Conservation (phyloP, 495 filamentous ascomycete species). For the Chaetomium fimeti region DNA sequence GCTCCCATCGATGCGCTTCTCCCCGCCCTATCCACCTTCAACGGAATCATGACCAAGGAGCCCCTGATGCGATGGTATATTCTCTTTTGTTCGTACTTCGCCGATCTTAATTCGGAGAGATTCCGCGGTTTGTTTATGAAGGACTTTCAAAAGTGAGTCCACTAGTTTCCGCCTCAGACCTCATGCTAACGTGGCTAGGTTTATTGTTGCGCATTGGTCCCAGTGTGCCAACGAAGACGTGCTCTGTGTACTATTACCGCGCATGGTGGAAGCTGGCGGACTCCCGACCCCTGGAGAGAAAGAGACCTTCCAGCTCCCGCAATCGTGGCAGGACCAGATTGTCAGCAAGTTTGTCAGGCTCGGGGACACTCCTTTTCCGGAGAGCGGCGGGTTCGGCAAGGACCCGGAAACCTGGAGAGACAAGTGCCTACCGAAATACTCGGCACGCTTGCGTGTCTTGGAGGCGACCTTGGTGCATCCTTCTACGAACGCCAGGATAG, state of each 20-base stretch:
- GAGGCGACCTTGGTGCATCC: slow-evolving; percentile 51
- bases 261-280: slow-evolving; percentile 58
- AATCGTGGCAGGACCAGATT: slow-evolving; percentile 68
- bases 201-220: slow-evolving; percentile 70
- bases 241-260: slow-evolving; percentile 67
- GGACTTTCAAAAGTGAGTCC: slow-evolving; percentile 68
- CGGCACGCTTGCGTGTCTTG: slow-evolving; percentile 51
- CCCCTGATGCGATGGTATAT: slow-evolving; percentile 69
- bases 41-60: slow-evolving; percentile 62
- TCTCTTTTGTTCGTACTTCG: slow-evolving; percentile 76
- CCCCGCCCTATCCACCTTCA: slow-evolving; percentile 60
- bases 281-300: slow-evolving; percentile 48
- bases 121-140: slow-evolving; percentile 76
- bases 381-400: slow-evolving; percentile 52
- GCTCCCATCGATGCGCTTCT: slow-evolving; percentile 81
- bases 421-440: slow-evolving; percentile 56
- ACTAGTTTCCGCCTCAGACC: slow-evolving; percentile 8
- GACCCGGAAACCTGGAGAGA: slow-evolving; percentile 55
- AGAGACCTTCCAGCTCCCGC: slow-evolving; percentile 60
- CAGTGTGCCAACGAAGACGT: slow-evolving; percentile 60
- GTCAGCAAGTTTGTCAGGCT: slow-evolving; percentile 60
- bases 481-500: slow-evolving; percentile 54
- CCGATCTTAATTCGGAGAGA: slow-evolving; percentile 67
- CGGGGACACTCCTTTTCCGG: slow-evolving; percentile 55
- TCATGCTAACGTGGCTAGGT: slow-evolving; percentile 48